Conservation (phyloP, 2,329 filamentous ascomycete species). For the Podosphaera aphanis region DNA sequence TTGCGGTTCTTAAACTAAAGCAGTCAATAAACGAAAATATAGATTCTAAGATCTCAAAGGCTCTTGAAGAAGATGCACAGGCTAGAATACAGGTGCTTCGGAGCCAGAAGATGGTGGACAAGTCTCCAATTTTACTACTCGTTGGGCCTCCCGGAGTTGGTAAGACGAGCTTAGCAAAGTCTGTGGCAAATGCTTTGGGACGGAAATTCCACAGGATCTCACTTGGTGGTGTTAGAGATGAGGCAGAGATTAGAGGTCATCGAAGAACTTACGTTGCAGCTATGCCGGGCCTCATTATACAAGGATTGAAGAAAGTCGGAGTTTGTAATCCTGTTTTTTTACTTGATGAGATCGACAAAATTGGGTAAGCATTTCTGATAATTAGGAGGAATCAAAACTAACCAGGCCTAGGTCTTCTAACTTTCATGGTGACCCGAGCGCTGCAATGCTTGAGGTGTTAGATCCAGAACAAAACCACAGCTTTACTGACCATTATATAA, state of each 20-base stretch:
- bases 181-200: conserved; percentile 72
- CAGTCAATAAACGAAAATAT: conserved; percentile 70
- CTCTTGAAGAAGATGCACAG: conserved; percentile 30
- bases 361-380: conserved; percentile 23
- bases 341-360: conserved; percentile 94
- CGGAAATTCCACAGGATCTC: conserved; percentile 95
- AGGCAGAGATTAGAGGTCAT: conserved; percentile 90
- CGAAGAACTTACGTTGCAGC: conserved; percentile 89
- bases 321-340: conserved; percentile 89
- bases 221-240: conserved; percentile 80
- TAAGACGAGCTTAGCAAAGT: conserved; percentile 87
- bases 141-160: conserved; percentile 85
- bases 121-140: conserved; percentile 82
- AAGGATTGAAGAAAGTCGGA: conserved; percentile 81
- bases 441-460: conserved; percentile 91
- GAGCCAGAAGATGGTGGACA: conserved; percentile 71
- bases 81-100: conserved; percentile 50
- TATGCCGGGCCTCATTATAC: conserved; percentile 93
- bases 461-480: conserved; percentile 92
- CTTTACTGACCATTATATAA: conserved; percentile 90
- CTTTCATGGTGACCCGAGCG: conserved; percentile 84
- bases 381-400: neutral
- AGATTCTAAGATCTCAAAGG: conserved; percentile 50
- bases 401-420: conserved; percentile 37
- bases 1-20: conserved; percentile 89